Evolutionary conservation across 108 stramenopile genomes (phyloP).

Genomic region (Discostella stelligeroides): DNA sequence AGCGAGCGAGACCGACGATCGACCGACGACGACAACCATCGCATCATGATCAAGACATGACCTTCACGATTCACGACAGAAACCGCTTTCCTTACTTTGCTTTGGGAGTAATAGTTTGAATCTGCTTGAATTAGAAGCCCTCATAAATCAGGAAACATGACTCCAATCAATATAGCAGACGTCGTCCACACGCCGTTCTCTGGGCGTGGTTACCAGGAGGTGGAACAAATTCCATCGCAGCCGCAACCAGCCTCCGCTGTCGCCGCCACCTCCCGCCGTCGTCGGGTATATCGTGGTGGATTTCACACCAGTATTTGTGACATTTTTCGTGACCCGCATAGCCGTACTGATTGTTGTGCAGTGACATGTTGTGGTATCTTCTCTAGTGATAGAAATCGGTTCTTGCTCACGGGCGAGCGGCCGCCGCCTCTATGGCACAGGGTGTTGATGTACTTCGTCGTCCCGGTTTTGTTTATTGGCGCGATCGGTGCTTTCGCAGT

Average conservation of each 20-base stretch:
- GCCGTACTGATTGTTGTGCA: slow-evolving; percentile 51
- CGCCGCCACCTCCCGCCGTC: slow-evolving; percentile 2
- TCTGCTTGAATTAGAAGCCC: too few species aligned
- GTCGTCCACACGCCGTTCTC: too few species aligned
- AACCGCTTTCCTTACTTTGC: too few species aligned
- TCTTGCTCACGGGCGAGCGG: slow-evolving; percentile 38
- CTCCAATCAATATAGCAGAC: too few species aligned
- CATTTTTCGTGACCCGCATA: slow-evolving; percentile 39
- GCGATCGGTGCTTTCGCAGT: slow-evolving; percentile 44
- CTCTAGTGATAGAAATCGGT: slow-evolving; percentile 38
- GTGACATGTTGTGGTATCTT: slow-evolving; percentile 51
- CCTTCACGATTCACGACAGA: too few species aligned
- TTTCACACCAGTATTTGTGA: slow-evolving; percentile 44
- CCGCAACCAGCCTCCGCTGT: too few species aligned
- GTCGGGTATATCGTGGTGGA: slow-evolving; percentile 38
- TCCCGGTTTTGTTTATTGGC: slow-evolving; percentile 36
- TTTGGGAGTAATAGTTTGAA: too few species aligned
- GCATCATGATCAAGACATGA: too few species aligned
- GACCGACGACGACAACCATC: too few species aligned
- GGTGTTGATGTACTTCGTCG: slow-evolving; percentile 33
- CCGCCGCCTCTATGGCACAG: slow-evolving; percentile 49
- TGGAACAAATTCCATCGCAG: background rate
- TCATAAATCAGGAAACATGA: too few species aligned
- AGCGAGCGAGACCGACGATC: too few species aligned
- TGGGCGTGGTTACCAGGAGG: too few species aligned